Conservation (phyloP, 2,329 filamentous ascomycete species). For the Trichophyton equinum region DNA sequence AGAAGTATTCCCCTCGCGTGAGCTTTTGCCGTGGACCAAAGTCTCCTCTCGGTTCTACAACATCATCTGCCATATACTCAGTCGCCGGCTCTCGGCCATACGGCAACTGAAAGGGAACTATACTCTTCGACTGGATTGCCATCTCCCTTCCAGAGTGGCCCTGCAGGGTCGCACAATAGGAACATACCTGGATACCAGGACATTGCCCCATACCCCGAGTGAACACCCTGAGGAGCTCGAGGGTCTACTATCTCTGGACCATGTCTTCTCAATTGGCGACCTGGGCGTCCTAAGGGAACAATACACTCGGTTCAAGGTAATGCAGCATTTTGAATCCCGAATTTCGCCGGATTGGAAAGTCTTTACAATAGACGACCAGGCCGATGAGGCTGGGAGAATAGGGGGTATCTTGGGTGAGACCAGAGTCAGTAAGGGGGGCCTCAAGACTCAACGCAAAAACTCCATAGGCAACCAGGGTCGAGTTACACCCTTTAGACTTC, state of each 20-base stretch:
- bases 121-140: neutral
- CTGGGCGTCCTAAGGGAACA: neutral
- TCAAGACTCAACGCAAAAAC: neutral
- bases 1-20: neutral
- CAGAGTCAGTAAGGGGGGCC: neutral
- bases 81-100: neutral
- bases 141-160: neutral
- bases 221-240: neutral
- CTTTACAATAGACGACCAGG: neutral
- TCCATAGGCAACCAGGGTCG: neutral
- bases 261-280: neutral
- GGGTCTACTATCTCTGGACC: neutral
- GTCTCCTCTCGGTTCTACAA: slow-evolving; percentile 1
- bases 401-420: neutral
- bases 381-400: neutral
- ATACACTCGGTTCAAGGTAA: slow-evolving; percentile 3
- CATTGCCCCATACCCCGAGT: neutral
- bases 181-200: neutral
- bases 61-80: neutral
- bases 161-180: neutral
- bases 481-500: neutral
- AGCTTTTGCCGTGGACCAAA: neutral
- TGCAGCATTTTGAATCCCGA: neutral
- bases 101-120: neutral
- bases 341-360: neutral